phyloP scores from a whole-genome alignment of 305 asterid species.

The Galium porrigens region DNA sequence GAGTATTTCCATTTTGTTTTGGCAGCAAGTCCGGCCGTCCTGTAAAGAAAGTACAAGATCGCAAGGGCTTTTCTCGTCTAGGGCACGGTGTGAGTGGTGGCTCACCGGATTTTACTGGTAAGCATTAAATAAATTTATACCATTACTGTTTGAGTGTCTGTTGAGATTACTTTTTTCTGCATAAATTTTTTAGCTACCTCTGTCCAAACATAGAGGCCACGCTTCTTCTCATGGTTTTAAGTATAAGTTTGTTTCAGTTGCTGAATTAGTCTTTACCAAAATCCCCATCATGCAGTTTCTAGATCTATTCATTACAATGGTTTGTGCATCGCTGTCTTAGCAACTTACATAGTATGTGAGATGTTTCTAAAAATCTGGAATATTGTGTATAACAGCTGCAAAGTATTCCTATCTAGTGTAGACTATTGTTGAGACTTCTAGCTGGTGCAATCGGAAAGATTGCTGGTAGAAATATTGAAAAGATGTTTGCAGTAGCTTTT shows the following conservation, averaged over 20 bases:
- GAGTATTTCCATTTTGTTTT: constrained; percentile 13
- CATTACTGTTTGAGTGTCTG: not conserved
- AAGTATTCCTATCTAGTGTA: not conserved
- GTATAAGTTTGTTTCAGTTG: not conserved
- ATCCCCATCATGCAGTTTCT: not conserved
- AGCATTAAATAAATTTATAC: constrained; percentile 10
- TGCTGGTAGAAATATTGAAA: not conserved
- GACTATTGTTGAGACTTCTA: not conserved
- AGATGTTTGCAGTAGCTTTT: not conserved
- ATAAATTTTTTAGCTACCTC: not conserved
- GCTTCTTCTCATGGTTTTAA: not conserved
- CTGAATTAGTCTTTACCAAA: not conserved
- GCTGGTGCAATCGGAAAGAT: not conserved
- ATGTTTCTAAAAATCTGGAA: not conserved
- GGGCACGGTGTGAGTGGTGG: constrained; percentile 57
- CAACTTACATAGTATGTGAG: not conserved
- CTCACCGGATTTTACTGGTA: constrained; percentile 86
- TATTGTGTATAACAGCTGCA: not conserved
- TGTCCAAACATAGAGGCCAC: too few species aligned
- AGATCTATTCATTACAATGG: not conserved
- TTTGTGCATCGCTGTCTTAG: not conserved
- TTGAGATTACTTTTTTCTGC: not conserved
- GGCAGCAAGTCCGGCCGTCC: constrained; percentile 92
- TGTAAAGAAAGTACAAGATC: constrained; percentile 67
- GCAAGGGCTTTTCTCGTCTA: constrained; percentile 76